A percentile compares a stretch with the other conserved stretches of the same genome.
phyloP scores from a whole-genome alignment of 345 rosid genomes.

The Salix purpurea region DNA sequence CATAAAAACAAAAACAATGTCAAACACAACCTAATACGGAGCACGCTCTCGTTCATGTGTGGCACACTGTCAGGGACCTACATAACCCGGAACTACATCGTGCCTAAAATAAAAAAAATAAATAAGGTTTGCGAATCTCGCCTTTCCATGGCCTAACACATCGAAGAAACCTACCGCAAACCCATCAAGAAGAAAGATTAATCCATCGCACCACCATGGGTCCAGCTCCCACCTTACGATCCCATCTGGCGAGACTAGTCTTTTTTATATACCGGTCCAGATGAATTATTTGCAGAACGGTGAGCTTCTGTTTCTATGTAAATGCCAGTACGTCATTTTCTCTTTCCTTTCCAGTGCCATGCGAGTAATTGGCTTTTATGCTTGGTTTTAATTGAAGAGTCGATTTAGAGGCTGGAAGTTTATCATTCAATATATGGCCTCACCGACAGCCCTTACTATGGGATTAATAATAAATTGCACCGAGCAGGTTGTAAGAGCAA shows the following conservation, averaged over 20 bases:
- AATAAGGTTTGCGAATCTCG: slow-evolving; percentile 13
- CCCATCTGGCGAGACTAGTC: neutral
- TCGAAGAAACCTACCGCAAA: slow-evolving; percentile 42
- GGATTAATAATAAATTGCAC: neutral
- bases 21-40: too few relatives aligned
- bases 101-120: slow-evolving; percentile 31
- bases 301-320: neutral
- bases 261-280: neutral
- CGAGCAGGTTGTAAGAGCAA: neutral
- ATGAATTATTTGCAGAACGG: neutral
- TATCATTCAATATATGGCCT: neutral
- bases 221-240: neutral
- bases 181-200: slow-evolving; percentile 13
- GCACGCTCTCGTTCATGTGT: slow-evolving; percentile 1
- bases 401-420: neutral
- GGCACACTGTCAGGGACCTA: slow-evolving; percentile 16
- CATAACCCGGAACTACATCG: slow-evolving; percentile 46
- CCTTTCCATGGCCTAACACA: slow-evolving; percentile 32
- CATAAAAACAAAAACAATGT: too few relatives aligned
- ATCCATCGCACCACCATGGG: neutral
- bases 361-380: neutral
- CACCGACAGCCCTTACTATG: neutral
- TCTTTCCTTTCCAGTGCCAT: neutral
- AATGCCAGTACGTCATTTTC: neutral
- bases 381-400: neutral